Conservation (phyloP, 306 rosid genomes). For the Coriaria nepalensis region DNA sequence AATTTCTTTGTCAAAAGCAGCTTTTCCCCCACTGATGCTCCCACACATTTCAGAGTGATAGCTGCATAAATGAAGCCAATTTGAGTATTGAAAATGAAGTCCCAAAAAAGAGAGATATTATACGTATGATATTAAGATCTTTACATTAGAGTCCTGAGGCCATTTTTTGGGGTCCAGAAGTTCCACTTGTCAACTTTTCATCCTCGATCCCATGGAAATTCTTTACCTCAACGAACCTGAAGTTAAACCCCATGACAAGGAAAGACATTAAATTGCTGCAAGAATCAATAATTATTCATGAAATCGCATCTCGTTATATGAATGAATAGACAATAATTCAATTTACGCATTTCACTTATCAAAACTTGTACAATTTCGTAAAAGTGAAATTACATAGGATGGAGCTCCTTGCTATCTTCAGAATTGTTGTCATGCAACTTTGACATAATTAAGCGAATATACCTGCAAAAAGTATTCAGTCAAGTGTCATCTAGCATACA, state of each 20-base stretch:
- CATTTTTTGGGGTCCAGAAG: slow-evolving; percentile 62
- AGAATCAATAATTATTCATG: not conserved
- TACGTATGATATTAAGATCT: slow-evolving; percentile 1
- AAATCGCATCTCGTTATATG: no score
- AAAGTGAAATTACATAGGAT: slow-evolving; percentile 55
- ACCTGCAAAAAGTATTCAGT: slow-evolving; percentile 36
- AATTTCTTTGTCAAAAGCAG: slow-evolving; percentile 60
- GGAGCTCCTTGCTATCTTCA: slow-evolving; percentile 49
- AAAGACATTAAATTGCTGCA: not conserved
- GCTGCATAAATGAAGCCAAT: slow-evolving; percentile 36
- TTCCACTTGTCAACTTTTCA: slow-evolving; percentile 36
- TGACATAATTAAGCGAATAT: slow-evolving; percentile 65
- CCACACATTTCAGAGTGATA: slow-evolving; percentile 70
- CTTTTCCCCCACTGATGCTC: slow-evolving; percentile 94
- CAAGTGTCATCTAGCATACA: not conserved
- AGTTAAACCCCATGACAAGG: slow-evolving; percentile 11
- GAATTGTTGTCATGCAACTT: slow-evolving; percentile 38
- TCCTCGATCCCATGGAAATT: slow-evolving; percentile 70
- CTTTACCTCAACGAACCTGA: slow-evolving; percentile 72
- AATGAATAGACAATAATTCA: no score
- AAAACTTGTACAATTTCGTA: not conserved
- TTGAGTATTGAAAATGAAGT: not conserved
- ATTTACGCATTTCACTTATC: no score
- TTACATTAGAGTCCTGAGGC: slow-evolving; percentile 71
- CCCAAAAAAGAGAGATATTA: not conserved